Evolutionary conservation across 2,329 filamentous ascomycete genomes (phyloP).

Genomic region (Phialophora verrucosa): DNA sequence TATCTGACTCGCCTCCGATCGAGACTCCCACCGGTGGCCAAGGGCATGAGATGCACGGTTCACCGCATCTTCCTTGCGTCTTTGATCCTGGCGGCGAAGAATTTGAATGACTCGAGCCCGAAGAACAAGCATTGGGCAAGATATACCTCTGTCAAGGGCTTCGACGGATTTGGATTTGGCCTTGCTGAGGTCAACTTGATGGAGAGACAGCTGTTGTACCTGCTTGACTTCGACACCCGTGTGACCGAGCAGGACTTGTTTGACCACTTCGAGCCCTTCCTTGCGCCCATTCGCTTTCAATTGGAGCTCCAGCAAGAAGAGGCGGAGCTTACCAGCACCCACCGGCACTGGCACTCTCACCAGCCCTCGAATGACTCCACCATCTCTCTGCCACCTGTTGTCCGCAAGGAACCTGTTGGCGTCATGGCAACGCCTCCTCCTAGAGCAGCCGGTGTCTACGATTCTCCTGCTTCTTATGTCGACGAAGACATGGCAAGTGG

Average conservation of each 20-base stretch:
- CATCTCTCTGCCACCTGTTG: constrained; percentile 28
- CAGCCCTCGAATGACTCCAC: constrained; percentile 36
- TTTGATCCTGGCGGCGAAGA: constrained; percentile 79
- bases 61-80: constrained; percentile 89
- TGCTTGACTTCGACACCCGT: constrained; percentile 91
- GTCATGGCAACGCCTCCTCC: constrained; percentile 33
- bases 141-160: constrained; percentile 79
- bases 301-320: constrained; percentile 61
- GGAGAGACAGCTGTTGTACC: constrained; percentile 96
- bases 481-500: constrained; percentile 43
- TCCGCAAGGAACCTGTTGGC: constrained; percentile 28
- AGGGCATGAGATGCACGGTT: constrained; percentile 93
- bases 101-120: constrained; percentile 95
- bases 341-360: constrained; percentile 45
- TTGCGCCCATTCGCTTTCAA: constrained; percentile 76
- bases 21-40: constrained; percentile 88
- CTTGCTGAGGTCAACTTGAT: constrained; percentile 97
- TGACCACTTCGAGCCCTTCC: constrained; percentile 82
- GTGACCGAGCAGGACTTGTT: constrained; percentile 87
- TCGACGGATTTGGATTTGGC: constrained; percentile 84
- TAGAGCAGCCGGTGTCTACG: constrained; percentile 40
- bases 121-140: constrained; percentile 99
- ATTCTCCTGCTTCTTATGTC: constrained; percentile 41
- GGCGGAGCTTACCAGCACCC: constrained; percentile 48
- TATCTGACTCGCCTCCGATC: constrained; percentile 86